Base-by-base conservation (phyloP, 2,329 filamentous ascomycete genomes). In the Colletotrichum chrysophilum region DNA sequence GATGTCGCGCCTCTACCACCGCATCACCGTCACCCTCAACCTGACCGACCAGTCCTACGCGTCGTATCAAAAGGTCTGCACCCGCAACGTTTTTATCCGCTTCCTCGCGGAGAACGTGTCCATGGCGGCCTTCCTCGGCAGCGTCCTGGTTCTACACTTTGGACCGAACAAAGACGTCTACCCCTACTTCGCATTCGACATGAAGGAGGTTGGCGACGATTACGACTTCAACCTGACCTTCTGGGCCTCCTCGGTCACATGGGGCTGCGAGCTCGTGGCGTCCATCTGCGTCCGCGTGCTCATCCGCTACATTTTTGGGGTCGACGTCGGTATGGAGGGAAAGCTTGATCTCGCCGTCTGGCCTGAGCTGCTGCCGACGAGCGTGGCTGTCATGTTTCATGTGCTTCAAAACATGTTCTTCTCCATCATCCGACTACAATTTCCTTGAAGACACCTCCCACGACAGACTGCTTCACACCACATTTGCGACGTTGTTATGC, bases 371-470 rank as follows among this genome's bases (percentile, higher is more conserved):
- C 83, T 94, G 79, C 92, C 92, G 21, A 93, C 92, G 4, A 91
- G 90, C 70, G 90, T 93, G 24, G 91, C 90, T 26, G 92, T 93
- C 26, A 91, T 91, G 85, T 85, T 94, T 81, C 92, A 94, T 79
- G 92, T 94, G 66, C 81, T 94, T 83, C 92, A 94, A 84, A 94
- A 94, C 82, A 94, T 94, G 92, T 83, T 94, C 71, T 94, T 94
- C 84, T 92, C 91, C 61, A 94, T 94, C 79, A 90, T 93, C 43
- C 88, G 92, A 77, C 84, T 94, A 80, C 89, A 91, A 77, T 94
- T 94, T 79, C 86, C 67, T 28, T 76, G 34, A 69, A 30, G 56
- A 69, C 24, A 48, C 21, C 38, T 21, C 16, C 21, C n/a, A 10
- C 26, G 5, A 26, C 28, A 16, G 26, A 64, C 58, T 26, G n/a